Percentiles rank a stretch among this genome's conserved stretches.
Evolutionary conservation across 306 rosid species (phyloP).

Genomic region (Pyrus communis): DNA sequence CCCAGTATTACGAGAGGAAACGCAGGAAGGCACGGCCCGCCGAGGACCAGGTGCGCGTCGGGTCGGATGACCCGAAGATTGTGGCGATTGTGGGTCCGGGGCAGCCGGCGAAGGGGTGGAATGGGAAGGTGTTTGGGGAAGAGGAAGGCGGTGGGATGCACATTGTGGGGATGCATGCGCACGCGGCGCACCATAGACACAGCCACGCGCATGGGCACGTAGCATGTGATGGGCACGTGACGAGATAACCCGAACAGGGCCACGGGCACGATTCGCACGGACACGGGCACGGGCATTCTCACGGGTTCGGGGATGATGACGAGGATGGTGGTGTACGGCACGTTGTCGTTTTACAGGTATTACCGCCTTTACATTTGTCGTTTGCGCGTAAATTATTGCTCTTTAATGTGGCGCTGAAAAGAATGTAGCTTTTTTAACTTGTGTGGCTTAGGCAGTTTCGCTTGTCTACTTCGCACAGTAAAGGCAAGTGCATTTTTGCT

Average conservation of each 20-base stretch:
- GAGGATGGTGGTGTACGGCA: conserved; percentile 56
- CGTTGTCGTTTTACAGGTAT: conserved; percentile 89
- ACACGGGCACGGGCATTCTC: conserved; percentile 38
- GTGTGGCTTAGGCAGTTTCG: background rate
- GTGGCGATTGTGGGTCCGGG: conserved; percentile 28
- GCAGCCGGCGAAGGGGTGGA: conserved; percentile 14
- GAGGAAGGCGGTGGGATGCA: conserved; percentile 95
- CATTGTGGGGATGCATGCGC: conserved; percentile 95
- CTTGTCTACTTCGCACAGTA: background rate
- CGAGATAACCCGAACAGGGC: conserved; percentile 5
- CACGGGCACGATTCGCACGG: conserved; percentile 4
- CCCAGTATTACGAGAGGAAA: conserved; percentile 82
- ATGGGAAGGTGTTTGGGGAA: conserved; percentile 67
- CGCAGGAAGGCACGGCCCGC: conserved; percentile 34
- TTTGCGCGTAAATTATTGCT: conserved; percentile 1
- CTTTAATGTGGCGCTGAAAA: background rate
- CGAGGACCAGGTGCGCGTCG: conserved; percentile 38
- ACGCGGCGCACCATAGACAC: conserved; percentile 81
- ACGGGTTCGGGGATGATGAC: conserved; percentile 27
- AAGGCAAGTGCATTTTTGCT: too few relatives aligned
- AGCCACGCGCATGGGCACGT: conserved; percentile 62
- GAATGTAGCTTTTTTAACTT: background rate
- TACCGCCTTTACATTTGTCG: background rate
- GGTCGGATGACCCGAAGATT: conserved; percentile 24
- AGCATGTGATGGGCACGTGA: conserved; percentile 45